phyloP scores from a whole-genome alignment of 768 basidiomycete species.

The Collybiopsis confluens region DNA sequence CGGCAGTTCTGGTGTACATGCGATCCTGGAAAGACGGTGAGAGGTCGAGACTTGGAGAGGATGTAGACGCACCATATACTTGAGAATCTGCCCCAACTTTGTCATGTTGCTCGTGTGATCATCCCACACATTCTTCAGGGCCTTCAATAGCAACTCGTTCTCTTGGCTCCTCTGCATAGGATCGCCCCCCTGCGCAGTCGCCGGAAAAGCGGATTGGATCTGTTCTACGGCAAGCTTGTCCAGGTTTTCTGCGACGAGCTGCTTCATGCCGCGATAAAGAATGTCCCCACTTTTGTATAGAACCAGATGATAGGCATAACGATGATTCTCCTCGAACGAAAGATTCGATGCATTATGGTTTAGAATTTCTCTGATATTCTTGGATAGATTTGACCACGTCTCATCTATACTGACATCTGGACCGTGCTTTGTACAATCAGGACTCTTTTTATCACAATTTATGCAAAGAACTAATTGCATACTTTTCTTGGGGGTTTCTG shows the following conservation, averaged over 20 bases:
- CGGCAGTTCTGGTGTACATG: slow-evolving; percentile 71
- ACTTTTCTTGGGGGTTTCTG: slow-evolving; percentile 14
- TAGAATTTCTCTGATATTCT: slow-evolving; percentile 92
- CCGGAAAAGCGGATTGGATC: slow-evolving; percentile 82
- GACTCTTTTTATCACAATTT: not conserved
- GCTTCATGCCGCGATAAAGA: slow-evolving; percentile 81
- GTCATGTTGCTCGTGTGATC: slow-evolving; percentile 88
- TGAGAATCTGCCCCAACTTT: slow-evolving; percentile 84
- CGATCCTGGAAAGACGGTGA: slow-evolving; percentile 63
- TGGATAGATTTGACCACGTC: slow-evolving; percentile 76
- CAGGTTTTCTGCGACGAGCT: slow-evolving; percentile 79
- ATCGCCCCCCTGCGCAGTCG: slow-evolving; percentile 55
- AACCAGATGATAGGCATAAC: slow-evolving; percentile 94
- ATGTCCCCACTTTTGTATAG: slow-evolving; percentile 78
- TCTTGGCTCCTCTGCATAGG: slow-evolving; percentile 75
- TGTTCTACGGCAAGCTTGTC: slow-evolving; percentile 69
- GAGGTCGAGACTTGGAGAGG: slow-evolving; percentile 8
- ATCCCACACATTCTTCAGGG: slow-evolving; percentile 84
- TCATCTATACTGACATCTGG: slow-evolving; percentile 74
- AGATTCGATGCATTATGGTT: slow-evolving; percentile 88
- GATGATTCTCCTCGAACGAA: slow-evolving; percentile 90
- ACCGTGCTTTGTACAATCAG: slow-evolving; percentile 50
- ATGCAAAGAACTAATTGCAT: not conserved
- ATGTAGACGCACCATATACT: slow-evolving; percentile 79
- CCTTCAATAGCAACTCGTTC: slow-evolving; percentile 81